Base-by-base conservation (phyloP, 305 asterid species). In the Fraxinus floribunda region DNA sequence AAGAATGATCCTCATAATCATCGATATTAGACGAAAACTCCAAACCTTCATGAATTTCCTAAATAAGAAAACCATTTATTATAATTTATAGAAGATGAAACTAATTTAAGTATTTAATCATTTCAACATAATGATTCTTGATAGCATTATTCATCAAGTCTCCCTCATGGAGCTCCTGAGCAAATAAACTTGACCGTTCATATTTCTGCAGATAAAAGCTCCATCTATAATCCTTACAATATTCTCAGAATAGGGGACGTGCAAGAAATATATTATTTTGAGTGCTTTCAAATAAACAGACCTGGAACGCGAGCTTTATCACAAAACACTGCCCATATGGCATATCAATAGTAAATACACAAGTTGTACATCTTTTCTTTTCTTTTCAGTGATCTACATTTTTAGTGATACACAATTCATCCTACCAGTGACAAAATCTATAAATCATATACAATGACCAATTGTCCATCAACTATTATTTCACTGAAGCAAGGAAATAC, bases 21-120 rank as follows among this genome's bases (percentile, higher is more conserved):
- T 89, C 86, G 20, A 75, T 77, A 9, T 84, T 76, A n/a, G 94
- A 86, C 20, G 98, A 91, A 85, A 94, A 94, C 71, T 91, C 95
- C 86, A 96, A 85, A 71, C 97, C 98, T 86, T 96, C 98, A 72
- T 96, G 99, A 85, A 94, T 91, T 89, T 96, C 99, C 99, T 96
- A 92, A 89, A 86, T 41, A 85, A 84, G 34, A 38, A n/a, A 68
- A 83, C 73, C 41, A 49, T 39, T 11, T 24, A 83, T 73, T 44
- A 72, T 32, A 71, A 77, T 73, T 70, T 46, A 15, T 32, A 29
- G 18, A 1, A 68, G 18, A 11, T 29, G 75, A 68, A 68, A 66
- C 74, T 24, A 66, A 22, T 10, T 11, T 3, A 66, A 66, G 36
- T 24, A 24, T 2, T 66, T 26, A 66, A 66, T 26, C 35, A 26